A percentile compares a stretch with the other conserved stretches of the same genome.
phyloP scores from a whole-genome alignment of 1,284 basidiomycete genomes.

The Pseudozyma hubeiensis region DNA sequence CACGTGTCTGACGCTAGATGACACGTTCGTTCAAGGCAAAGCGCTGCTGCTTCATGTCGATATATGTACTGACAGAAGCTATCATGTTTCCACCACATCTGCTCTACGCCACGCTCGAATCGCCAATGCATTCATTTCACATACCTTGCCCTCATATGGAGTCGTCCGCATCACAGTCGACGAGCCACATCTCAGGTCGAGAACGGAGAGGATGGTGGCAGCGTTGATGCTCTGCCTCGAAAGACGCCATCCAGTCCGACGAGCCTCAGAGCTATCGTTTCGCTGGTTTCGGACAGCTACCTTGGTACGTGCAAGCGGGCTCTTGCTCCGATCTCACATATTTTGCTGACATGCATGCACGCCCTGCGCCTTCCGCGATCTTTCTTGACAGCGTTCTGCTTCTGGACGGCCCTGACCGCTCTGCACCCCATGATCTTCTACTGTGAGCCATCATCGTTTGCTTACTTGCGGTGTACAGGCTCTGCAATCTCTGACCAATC shows the following conservation, averaged over 20 bases:
- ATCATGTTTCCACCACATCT: neutral
- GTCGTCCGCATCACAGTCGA: conserved; percentile 6
- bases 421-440: conserved; percentile 88
- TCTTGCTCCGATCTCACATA: neutral
- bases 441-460: conserved; percentile 71
- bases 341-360: neutral
- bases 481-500: neutral
- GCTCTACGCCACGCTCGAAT: neutral
- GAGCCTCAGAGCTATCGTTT: conserved; percentile 34
- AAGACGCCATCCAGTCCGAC: conserved; percentile 16
- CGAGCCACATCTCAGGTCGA: neutral
- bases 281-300: conserved; percentile 48
- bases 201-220: conserved; percentile 2
- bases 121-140: neutral
- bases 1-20: conserved; percentile 9
- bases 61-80: conserved; percentile 1
- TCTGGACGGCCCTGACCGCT: conserved; percentile 87
- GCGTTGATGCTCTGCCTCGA: conserved; percentile 2
- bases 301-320: conserved; percentile 31
- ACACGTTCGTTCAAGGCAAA: neutral
- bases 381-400: conserved; percentile 79
- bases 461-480: neutral
- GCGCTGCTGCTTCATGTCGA: neutral
- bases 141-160: neutral
- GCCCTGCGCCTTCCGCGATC: neutral